Conservation (phyloP, 1,284 basidiomycete species). For the Ustilago cynodontis region DNA sequence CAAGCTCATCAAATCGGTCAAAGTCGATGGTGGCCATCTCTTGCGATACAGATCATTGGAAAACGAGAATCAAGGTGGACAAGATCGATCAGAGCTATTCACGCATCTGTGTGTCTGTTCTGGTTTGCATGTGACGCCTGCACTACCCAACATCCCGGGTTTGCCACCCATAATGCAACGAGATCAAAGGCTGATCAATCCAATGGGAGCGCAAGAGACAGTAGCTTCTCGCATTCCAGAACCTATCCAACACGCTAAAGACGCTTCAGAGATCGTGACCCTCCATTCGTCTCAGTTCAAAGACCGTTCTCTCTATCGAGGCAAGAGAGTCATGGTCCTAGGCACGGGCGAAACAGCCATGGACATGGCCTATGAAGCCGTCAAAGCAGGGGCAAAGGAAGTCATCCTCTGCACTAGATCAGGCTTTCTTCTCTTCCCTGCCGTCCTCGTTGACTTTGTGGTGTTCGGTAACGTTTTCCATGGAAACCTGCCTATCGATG, state of each 20-base stretch:
- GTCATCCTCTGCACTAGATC: constrained; percentile 75
- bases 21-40: constrained; percentile 41
- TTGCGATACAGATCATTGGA: constrained; percentile 24
- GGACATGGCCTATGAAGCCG: constrained; percentile 75
- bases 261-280: constrained; percentile 49
- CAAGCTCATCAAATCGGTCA: constrained; percentile 42
- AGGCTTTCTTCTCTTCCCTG: constrained; percentile 75
- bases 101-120: constrained; percentile 57
- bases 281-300: constrained; percentile 61
- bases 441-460: constrained; percentile 77
- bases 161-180: constrained; percentile 41
- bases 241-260: constrained; percentile 28
- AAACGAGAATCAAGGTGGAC: background rate
- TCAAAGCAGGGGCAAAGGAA: constrained; percentile 75
- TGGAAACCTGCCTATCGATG: constrained; percentile 76
- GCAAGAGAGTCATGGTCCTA: constrained; percentile 55
- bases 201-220: constrained; percentile 30
- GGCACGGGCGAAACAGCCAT: constrained; percentile 77
- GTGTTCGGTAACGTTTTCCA: constrained; percentile 74
- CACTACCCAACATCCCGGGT: constrained; percentile 53
- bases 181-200: constrained; percentile 35
- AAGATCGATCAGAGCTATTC: constrained; percentile 41
- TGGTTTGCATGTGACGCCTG: constrained; percentile 57
- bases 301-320: constrained; percentile 55
- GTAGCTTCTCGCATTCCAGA: constrained; percentile 33